Base-by-base conservation (phyloP, 768 basidiomycete species). In the Daedalea quercina region DNA sequence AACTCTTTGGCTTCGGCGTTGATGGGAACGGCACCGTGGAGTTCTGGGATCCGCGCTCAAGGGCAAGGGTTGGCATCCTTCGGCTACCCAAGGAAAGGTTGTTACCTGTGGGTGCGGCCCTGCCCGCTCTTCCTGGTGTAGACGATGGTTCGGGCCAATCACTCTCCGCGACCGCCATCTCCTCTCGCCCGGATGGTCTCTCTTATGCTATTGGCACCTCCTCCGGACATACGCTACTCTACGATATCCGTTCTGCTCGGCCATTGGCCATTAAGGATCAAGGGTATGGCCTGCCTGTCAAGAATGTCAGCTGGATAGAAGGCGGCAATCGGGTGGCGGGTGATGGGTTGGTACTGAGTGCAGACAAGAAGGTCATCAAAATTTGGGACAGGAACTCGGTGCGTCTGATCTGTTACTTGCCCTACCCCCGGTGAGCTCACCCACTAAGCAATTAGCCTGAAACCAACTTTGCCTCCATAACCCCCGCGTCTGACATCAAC, bases 351-450 rank as follows among this genome's bases (percentile, higher is more conserved):
- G 80, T 99, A 17, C 73, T 94, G 50, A 94, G 88, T 67, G 91
- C 93, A 0, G 96, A 99, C 69, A 90, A 85, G 68, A 98, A 98
- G 67, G 95, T 99, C 24, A 80, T 97, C 63, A 99, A 99, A 70
- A 86, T 98, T 25, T 99, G 96, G 96, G 89, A 94, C 64, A 80
- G 85, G 50, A 80, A 88, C 67, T 78, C 77, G 37, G 91, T 91
- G 71, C 50, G 88, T 72, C 13, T n/a, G 9, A 12, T 47, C 44
- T 33, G 47, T 26, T 37, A 26, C 9, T 33, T 42, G 35, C 9
- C 24, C 35, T 15, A 33, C n/a, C 15, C 28, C 3, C 20, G n/a
- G 20, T 47, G 34, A 3, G n/a, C 11, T 25, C 9, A 20, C 42
- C 26, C 19, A 34, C 6, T 23, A 3, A n/a, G 45, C 47, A 9